Conservation (phyloP, 257 asterid genomes). For the Solanum chilense region DNA sequence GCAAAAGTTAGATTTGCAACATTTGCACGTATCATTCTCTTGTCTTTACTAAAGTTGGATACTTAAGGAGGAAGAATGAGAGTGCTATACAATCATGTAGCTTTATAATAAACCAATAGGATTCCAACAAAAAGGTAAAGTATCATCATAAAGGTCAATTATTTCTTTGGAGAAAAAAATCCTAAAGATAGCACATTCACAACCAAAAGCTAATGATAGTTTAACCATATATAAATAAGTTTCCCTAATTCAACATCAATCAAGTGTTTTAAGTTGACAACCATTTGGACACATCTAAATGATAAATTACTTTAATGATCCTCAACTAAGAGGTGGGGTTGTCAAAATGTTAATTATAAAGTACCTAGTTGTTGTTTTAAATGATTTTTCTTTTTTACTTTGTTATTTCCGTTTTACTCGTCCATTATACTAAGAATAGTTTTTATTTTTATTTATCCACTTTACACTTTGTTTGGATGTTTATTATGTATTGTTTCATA, state of each 20-base stretch:
- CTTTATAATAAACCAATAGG: neutral
- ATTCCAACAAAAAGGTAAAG: neutral
- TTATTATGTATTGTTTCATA: no score
- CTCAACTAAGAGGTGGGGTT: neutral
- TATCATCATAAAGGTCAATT: neutral
- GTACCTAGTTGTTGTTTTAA: neutral
- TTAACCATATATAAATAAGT: neutral
- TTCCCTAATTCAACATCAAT: neutral
- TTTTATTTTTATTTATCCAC: neutral
- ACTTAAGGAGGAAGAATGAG: neutral
- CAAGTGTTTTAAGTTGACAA: neutral
- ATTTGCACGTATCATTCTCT: neutral
- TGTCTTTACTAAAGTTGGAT: neutral
- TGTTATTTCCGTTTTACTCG: neutral
- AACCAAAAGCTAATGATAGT: neutral
- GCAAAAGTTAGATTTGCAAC: neutral
- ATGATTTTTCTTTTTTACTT: neutral
- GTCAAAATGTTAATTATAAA: neutral
- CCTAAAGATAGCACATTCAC: neutral
- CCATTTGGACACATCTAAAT: neutral
- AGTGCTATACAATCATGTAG: neutral
- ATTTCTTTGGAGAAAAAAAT: neutral
- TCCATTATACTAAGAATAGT: no score
- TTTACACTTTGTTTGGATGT: no score
- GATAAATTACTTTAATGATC: neutral